Evolutionary conservation across 1,284 basidiomycete genomes (phyloP).

Genomic region (Hymenochaete sp.): DNA sequence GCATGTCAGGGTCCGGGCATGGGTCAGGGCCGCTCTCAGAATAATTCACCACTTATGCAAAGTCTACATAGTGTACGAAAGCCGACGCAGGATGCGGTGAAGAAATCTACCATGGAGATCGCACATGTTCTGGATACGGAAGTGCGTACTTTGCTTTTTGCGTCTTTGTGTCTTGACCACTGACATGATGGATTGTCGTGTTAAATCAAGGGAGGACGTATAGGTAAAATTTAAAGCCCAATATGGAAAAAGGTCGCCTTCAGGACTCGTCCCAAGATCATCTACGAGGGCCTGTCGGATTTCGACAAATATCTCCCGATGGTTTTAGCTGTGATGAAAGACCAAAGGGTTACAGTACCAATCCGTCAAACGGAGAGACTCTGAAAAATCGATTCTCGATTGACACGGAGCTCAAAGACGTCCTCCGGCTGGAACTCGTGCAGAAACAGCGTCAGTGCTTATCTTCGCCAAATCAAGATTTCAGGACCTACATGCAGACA

Average conservation of each 20-base stretch:
- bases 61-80: not conserved
- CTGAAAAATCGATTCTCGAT: too few relatives aligned
- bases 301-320: slow-evolving; percentile 44
- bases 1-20: not conserved
- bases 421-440: slow-evolving; percentile 37
- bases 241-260: slow-evolving; percentile 7
- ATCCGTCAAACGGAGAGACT: slow-evolving; percentile 45
- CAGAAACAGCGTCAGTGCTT: slow-evolving; percentile 42
- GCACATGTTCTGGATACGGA: too few relatives aligned
- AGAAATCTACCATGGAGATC: too few relatives aligned
- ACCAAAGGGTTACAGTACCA: slow-evolving; percentile 37
- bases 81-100: not conserved
- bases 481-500: slow-evolving; percentile 36
- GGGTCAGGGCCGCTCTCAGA: not conserved
- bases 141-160: not conserved
- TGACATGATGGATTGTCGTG: too few relatives aligned
- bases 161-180: not conserved
- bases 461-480: slow-evolving; percentile 38
- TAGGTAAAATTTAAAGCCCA: slow-evolving; percentile 5
- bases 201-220: too few relatives aligned
- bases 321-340: slow-evolving; percentile 37
- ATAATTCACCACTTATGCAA: not conserved
- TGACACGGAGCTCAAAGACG: too few relatives aligned
- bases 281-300: slow-evolving; percentile 35
- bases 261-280: slow-evolving; percentile 33